Evolutionary conservation across 305 asterid genomes (phyloP), one percentile per base, ranked within the genome.

Genomic region (Petunia hybrid): DNA sequence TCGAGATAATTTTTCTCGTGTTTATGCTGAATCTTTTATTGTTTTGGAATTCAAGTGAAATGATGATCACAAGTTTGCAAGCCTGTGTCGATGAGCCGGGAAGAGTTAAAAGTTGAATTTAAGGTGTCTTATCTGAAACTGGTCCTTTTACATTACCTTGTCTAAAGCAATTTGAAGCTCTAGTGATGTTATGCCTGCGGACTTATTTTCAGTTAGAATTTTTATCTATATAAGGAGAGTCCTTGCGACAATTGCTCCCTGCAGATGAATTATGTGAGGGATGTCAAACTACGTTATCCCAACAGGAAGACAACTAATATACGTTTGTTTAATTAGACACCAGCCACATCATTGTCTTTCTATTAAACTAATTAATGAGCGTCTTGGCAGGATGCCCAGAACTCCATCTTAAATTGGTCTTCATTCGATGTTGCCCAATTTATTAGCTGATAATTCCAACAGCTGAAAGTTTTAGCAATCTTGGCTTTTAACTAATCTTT

Each of bases 271-370:
- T n/a, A 57, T n/a, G 6, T 14, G 63, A 57, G 5, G 36, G n/a
- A 64, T 64, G 78, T 31, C 78, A 71, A 22, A 48, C 31, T 8
- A 12, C 31, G 35, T 35, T 5, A 39, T 22, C 42, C 31, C 60
- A 70, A 5, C 22, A 16, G 62, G 45, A 71, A 71, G 61, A 71
- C 45, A 48, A 35, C 45, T 73, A n/a, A n/a, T 51, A 6, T 73
- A 3, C 35, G 43, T 8, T 36, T 73, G 42, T 51, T 71, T 71
- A 31, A 48, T 71, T 35, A 10, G 61, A 35, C 48, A 12, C 35
- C 35, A 13, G 36, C 14, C 45, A 51, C 3, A 51, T 73, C 40
- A 16, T 22, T 43, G 41, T 69, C 40, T 69, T 48, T 71, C 61
- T 51, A 35, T 51, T 73, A 73, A 35, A 13, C 14, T 71, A 71